Evolutionary conservation across 345 rosid species (phyloP), one percentile per base, ranked within the genome.

Genomic region (Arabis alpina): DNA sequence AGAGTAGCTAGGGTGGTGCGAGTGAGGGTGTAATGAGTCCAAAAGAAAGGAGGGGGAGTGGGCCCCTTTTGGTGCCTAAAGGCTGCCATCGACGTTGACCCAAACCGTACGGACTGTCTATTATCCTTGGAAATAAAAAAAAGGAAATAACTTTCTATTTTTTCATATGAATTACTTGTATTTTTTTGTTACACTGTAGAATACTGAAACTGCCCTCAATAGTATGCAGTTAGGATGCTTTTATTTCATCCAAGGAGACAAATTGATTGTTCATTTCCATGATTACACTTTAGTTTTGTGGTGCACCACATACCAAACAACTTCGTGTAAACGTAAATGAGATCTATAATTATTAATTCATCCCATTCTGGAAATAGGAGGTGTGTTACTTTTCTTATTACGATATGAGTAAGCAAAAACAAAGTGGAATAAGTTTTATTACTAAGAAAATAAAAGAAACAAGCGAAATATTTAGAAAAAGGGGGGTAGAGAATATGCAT

Each of bases 51-150:
- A 3, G 64, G 19, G 4, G 30, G 9, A 2, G 27, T 73, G 59
- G 71, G 66, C 63, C 8, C 10, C 4, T 41, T 60, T 59, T 2
- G 39, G 59, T 73, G 67, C 54, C 12, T 48, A 60, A 71, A 74
- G 73, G 63, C 77, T 74, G 77, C 72, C 77, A 74, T 34, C 24
- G 77, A 74, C 72, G 77, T 74, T 74, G 67, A 74, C 68, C 71
- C 61, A 50, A 13, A 10, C 1, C 23, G 73, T 74, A 74, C 72
- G 72, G 77, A 58, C 72, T 73, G 61, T 63, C 42, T 54, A 42
- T 71, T 52, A 71, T 71, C 47, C 23, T 19, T 19, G 23, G 23
- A 19, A 19, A 19, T 19, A 19, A 19, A 19, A 19, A 40, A 0
- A 13, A 0, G 0, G 25, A 3, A 5, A 40, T 7, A 43, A 53